Conservation (phyloP, 176 grass and related monocot species). For the Triticum aestivum region DNA sequence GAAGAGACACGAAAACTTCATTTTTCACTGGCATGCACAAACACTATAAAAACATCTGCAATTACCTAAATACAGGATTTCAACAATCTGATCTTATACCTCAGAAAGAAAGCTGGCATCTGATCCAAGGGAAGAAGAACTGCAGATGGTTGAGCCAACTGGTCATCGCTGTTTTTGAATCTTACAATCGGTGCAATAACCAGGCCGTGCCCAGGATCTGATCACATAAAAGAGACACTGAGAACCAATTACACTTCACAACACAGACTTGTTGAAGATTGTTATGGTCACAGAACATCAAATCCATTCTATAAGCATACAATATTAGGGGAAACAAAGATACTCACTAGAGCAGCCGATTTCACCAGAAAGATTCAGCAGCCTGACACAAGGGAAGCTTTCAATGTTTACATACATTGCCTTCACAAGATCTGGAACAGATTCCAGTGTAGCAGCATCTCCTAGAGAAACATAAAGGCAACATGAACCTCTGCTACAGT, state of each 20-base stretch:
- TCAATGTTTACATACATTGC: slow-evolving; percentile 82
- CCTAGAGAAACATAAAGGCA: slow-evolving; percentile 37
- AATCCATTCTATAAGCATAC: background rate
- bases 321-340: slow-evolving; percentile 1
- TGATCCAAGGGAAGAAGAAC: slow-evolving; percentile 73
- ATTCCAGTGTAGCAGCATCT: slow-evolving; percentile 56
- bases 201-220: slow-evolving; percentile 81
- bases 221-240: slow-evolving; percentile 20
- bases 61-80: background rate
- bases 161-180: slow-evolving; percentile 42
- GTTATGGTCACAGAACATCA: slow-evolving; percentile 13
- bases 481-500: background rate
- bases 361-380: slow-evolving; percentile 92
- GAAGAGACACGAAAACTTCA: slow-evolving; percentile 2
- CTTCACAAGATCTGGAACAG: slow-evolving; percentile 95
- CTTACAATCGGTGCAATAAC: slow-evolving; percentile 76
- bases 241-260: slow-evolving; percentile 19
- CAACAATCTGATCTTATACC: slow-evolving; percentile 38
- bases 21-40: background rate
- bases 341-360: slow-evolving; percentile 96
- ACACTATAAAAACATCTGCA: slow-evolving; percentile 1
- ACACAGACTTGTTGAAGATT: background rate
- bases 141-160: slow-evolving; percentile 52
- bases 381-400: slow-evolving; percentile 87
- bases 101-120: slow-evolving; percentile 78